Base-by-base conservation (phyloP, 129 eudicot species). In the Flaveria bidentis region DNA sequence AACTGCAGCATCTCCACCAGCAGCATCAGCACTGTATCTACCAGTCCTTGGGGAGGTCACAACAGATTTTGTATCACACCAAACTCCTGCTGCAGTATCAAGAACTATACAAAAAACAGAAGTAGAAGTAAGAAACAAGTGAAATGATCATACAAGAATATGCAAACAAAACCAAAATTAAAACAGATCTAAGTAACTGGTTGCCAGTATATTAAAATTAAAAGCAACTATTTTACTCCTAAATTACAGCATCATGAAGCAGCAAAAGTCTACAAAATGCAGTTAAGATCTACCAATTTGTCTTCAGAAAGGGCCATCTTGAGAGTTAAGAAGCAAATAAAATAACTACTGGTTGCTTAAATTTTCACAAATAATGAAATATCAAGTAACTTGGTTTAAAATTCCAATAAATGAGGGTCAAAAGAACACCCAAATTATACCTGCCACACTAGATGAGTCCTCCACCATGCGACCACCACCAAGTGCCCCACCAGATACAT, bases 71-170 rank as follows among this genome's bases (percentile, higher is more conserved):
- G 98, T 91, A 82, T 94, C 98, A 45, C 98, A 94, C 98, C 98
- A 94, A n/a, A 94, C 98, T 76, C 98, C 98, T 60, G 98, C 98
- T 47, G 98, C 98, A 76, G 98, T 94, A 84, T 94, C 98, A 86
- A 94, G 90, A 78, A 94, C 98, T 94, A 84, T 55, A 86, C 69
- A 66, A 70, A 79, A 64, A 47, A 53, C 52, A 71, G 14, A 80
- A 73, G 33, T 82, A n/a, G 62, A 71, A 75, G 50, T 82, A 49
- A 82, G 77, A 53, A 25, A 46, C 73, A 55, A 69, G 46, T 61
- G 39, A 68, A 71, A 71, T 12, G 7, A 73, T 25, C 60, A 65
- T 39, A 62, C 16, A 44, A 55, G 78, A 14, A 50, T 23, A 47
- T 60, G 12, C 45, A 56, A 28, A 77, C 69, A 58, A 47, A 36